Percentiles rank a stretch among this genome's conserved stretches.
These are phyloP conservation scores for Xylaria sp. DNA, from an alignment of 2,329 filamentous ascomycete genomes.

Conservation along the genomic window DNA sequence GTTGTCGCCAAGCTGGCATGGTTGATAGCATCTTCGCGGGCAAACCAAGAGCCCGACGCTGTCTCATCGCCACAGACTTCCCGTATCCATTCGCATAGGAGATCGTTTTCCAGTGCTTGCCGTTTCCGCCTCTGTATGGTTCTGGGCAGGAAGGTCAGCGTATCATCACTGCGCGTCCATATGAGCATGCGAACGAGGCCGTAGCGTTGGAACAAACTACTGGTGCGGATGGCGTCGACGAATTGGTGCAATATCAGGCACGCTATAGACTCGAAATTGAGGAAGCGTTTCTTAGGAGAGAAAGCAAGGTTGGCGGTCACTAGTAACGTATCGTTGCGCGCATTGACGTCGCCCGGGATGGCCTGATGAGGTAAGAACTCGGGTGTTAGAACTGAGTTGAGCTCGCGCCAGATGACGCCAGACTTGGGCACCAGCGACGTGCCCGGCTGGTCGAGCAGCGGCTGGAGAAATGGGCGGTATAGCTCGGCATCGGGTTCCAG, in stretches of 20 bases:
- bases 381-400: conserved; percentile 58
- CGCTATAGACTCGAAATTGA: conserved; percentile 60
- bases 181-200: conserved; percentile 81
- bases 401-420: conserved; percentile 65
- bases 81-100: conserved; percentile 62
- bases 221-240: conserved; percentile 61
- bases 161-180: conserved; percentile 70
- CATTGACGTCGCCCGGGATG: conserved; percentile 46
- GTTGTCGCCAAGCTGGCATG: conserved; percentile 49
- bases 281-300: conserved; percentile 56
- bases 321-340: conserved; percentile 74
- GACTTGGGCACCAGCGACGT: conserved; percentile 59
- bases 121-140: conserved; percentile 61
- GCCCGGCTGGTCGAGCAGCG: conserved; percentile 57
- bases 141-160: conserved; percentile 64
- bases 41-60: conserved; percentile 33
- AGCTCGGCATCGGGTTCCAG: conserved; percentile 70
- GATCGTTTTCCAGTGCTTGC: conserved; percentile 63
- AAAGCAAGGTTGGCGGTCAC: conserved; percentile 71
- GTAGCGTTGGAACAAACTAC: conserved; percentile 71
- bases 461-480: conserved; percentile 66
- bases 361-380: conserved; percentile 62
- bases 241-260: conserved; percentile 67
- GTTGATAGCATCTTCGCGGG: conserved; percentile 56
- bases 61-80: conserved; percentile 59